Base-by-base conservation (phyloP, 2,329 filamentous ascomycete species). In the Alternaria alternata region DNA sequence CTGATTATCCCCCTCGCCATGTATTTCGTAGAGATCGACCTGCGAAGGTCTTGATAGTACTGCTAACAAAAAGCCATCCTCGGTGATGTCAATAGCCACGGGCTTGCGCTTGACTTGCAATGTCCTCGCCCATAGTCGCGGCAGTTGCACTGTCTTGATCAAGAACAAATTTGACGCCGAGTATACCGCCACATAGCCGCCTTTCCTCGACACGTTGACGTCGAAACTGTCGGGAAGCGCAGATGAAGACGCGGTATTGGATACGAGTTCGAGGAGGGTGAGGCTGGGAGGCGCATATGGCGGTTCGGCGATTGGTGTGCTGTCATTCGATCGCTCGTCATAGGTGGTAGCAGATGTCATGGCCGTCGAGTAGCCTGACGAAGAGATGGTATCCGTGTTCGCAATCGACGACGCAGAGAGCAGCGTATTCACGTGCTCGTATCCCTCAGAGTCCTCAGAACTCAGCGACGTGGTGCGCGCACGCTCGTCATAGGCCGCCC, bases 31-130 rank as follows among this genome's bases (percentile, higher is more conserved):
- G n/a, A 97, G 79, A 70, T 96, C 92, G 62, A 96, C 89, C 75
- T 94, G 91, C 81, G 94, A 91, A 65, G 92, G 90, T 6, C 87
- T 91, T 26, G 92, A 93, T 48, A 95, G 82, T 6, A 97, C 91
- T 1, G 91, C 93, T 32, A 97, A 83, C 11, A 91, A 80, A 11
- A 86, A 87, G 16, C 90, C 92, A 76, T 94, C 88, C 69, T 96
- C 92, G 39, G 91, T 86, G 64, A 96, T 90, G 54, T 92, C 92
- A 14, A 91, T 89, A 5, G 91, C 88, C 14, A 79, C 69, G 1
- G 77, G 77, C 54, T 77, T 79, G 54, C 77, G 72, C 64, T 73
- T 76, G 49, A 79, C 68, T 59, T 78, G 71, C 53, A 79, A 63
- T 5, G 75, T 79, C 47, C 77, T 61, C 9, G 76, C 72, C 67